Base-by-base conservation (phyloP, 2,329 filamentous ascomycete species). In the Sporothrix variecibatus region DNA sequence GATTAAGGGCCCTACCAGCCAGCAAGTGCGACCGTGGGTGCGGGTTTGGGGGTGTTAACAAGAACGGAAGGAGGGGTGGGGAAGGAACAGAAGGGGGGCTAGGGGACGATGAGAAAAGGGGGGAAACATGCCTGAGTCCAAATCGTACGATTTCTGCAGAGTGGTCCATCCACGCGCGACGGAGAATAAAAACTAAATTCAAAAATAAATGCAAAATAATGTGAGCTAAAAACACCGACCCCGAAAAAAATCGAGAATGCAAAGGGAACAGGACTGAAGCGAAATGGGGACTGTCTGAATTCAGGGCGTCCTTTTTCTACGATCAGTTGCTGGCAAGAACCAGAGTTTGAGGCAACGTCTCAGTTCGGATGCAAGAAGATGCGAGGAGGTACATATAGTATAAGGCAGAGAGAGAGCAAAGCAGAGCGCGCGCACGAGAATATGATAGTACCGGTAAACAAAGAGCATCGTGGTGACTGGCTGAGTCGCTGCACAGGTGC, bases 131-230 rank as follows among this genome's bases (percentile, higher is more conserved):
- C 53, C 34, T 70, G 73, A 72, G 71, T 71, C 68, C 70, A 65
- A 76, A 76, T 76, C 75, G 75, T 76, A 76, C 73, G 75, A 76
- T 76, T 76, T 76, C 43, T 76, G 75, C 74, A 76, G 74, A 40
- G 67, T 53, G 67, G 46, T 49, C 64, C 71, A 40, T 70, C 49
- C 31, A 28, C 71, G 31, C 71, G 43, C 12, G 72, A 72, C 26
- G 62, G 38, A 60, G 56, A 62, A 69, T 40, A 60, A 49, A 31
- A 46, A 72, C 60, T 12, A 60, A 68, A 38, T n/a, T 6, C 23
- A 46, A 58, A 69, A 74, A 49, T 67, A 67, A 34, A 69, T 34
- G 7, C 46, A 23, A n/a, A 40, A 71, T 23, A 43, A 58, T 58
- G 51, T 31, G 46, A 28, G 20, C n/a, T 43, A 20, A 28, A 67